Percentiles rank a stretch among this genome's conserved stretches.
phyloP scores from a whole-genome alignment of 169 alveolate species.

The Plasmodium fragile region DNA sequence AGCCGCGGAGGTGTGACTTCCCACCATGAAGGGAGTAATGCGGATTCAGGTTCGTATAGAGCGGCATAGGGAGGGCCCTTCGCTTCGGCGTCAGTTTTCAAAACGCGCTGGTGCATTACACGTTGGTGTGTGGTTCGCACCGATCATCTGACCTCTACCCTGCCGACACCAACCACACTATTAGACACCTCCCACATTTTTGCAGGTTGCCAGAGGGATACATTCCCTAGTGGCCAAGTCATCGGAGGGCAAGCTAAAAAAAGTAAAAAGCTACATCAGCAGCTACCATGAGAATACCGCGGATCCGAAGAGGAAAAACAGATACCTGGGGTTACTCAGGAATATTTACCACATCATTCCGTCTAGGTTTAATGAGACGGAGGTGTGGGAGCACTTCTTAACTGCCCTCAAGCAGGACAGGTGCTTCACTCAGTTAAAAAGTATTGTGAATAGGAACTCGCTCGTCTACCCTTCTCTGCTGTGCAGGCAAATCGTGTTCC shows the following conservation, averaged over 20 bases:
- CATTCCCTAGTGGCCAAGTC: conserved; percentile 19
- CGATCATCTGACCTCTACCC: not conserved
- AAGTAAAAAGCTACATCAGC: conserved; percentile 39
- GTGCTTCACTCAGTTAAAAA: conserved; percentile 16
- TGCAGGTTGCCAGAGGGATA: conserved; percentile 25
- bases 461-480: not conserved
- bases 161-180: not conserved
- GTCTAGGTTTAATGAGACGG: conserved; percentile 61
- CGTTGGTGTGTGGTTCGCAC: no score
- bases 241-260: conserved; percentile 32
- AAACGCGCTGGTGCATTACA: no score
- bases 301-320: conserved; percentile 9
- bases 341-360: conserved; percentile 64
- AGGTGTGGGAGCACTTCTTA: conserved; percentile 36
- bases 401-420: conserved; percentile 36
- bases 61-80: not conserved
- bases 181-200: not conserved
- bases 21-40: conserved; percentile 3
- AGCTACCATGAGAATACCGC: conserved; percentile 18
- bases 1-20: not conserved
- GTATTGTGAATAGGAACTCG: conserved; percentile 9
- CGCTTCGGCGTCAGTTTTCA: not conserved
- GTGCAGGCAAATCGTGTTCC: conserved; percentile 63
- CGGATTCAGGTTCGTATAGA: not conserved
- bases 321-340: conserved; percentile 41